Base-by-base conservation (phyloP, 1,139 yeast genomes). In the Yamadazyma aaseri region DNA sequence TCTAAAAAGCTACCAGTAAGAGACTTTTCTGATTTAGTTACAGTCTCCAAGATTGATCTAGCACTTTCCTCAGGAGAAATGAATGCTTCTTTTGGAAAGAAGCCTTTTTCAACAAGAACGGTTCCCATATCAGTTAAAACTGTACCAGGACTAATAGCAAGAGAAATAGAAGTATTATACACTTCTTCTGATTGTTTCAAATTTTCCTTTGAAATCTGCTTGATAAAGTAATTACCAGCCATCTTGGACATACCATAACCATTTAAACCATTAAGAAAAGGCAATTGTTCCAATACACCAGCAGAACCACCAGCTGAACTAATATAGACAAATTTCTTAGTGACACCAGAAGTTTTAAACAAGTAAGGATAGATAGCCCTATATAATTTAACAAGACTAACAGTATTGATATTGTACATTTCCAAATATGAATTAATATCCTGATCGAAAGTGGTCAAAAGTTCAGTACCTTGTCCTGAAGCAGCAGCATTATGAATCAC, bases 101-200 rank as follows among this genome's bases (percentile, higher is more conserved):
- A 11, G 9, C 16, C 27, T 8, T n/a, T 12, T 15, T 14, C 10
- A 25, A n/a, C 3, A 16, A 9, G 20, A n/a, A 13, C 22, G 4
- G 7, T 9, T 3, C 24, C 17, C 42, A 50, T 49, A 33, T 59
- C 64, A 23, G 60, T 59, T 11, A 45, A 36, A n/a, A 55, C 63
- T 26, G 50, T 29, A 3, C 70, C 70, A 9, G 71, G 70, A 24
- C 56, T 56, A 23, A 59, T 38, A 9, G 58, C 28, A 10, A 29
- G 20, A 8, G 30, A 9, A 13, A 32, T 16, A 7, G 34, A 21
- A n/a, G 26, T 8, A 20, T 30, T 33, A 9, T 26, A 9, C 2
- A 31, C 16, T n/a, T 18, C 15, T 15, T 85, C 81, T 2, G 11
- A 30, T 8, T 17, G 11, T 60, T 53, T 4, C 81, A 76, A 32